Evolutionary conservation across 2,329 filamentous ascomycete genomes (phyloP), one percentile per base, ranked within the genome.

Genomic region (Colletotrichum theobromicola): DNA sequence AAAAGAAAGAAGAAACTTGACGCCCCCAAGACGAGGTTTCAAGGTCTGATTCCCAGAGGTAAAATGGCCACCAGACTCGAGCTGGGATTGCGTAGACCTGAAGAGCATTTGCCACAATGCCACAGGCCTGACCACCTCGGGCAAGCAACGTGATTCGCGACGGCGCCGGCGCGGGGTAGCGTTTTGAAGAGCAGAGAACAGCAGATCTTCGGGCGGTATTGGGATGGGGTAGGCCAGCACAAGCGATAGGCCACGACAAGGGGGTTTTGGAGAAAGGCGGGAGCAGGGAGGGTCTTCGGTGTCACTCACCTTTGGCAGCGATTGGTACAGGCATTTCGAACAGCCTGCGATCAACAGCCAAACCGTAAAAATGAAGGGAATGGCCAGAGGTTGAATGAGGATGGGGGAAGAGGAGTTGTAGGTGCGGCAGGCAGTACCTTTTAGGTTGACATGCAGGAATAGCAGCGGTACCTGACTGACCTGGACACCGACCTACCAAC

Each of bases 101-200:
- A 32, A 67, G 28, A 50, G 32, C 55, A 63, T 75, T 74, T 42
- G 72, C 74, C 74, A 76, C 74, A 67, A 68, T 42, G 72, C 74
- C 74, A 75, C 72, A 67, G 72, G 67, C 72, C 72, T 76, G 74
- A 75, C 70, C 73, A 75, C 73, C 73, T 64, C 58, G 65, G 64
- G 64, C 73, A 74, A 30, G 64, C 64, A 74, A 74, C 26, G 64
- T 74, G 73, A 75, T 75, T 68, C 73, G 73, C 53, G 67, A 64
- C 65, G 60, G 60, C 57, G 60, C 58, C 62, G 46, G 35, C 73
- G 73, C 73, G 73, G 73, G 73, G 73, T 70, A 75, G 60, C 24
- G 72, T 42, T 32, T 60, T 37, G 35, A 67, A 32, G 42, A 42
- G 53, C 65, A 50, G 24, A 64, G 35, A 57, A 66, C 63, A 75